These are phyloP conservation scores for Pelargonium fulgidum DNA, from an alignment of 441 rosid genomes.

Conservation along the genomic window DNA sequence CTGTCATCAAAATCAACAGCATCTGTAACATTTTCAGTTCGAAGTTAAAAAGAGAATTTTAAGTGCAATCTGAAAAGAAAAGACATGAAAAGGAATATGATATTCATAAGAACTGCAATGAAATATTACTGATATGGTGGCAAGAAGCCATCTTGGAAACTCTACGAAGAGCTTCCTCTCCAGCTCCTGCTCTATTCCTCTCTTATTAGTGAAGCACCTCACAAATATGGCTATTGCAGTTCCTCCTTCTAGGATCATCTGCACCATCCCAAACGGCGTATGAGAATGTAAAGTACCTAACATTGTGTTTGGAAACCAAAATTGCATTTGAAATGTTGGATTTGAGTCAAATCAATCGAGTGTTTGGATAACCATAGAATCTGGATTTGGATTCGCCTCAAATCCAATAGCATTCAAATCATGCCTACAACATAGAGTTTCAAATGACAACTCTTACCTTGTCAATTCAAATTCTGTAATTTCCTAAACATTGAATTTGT, in stretches of 20 bases:
- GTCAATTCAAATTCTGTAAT: no score
- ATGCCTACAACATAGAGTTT: no score
- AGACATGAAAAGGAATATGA: background rate
- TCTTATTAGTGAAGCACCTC: conserved; percentile 84
- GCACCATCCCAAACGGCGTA: conserved; percentile 17
- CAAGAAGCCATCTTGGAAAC: conserved; percentile 71
- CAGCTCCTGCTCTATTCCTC: conserved; percentile 63
- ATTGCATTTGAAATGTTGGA: background rate
- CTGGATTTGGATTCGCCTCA: no score
- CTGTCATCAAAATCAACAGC: conserved; percentile 62
- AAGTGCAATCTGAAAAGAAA: background rate
- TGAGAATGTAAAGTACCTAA: background rate
- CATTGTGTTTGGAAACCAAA: background rate
- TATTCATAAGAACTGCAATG: background rate
- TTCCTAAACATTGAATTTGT: no score
- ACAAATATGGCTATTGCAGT: conserved; percentile 74
- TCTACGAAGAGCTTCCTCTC: conserved; percentile 47
- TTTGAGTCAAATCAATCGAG: background rate
- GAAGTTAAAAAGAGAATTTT: background rate
- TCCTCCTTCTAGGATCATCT: conserved; percentile 90
- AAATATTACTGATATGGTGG: conserved; percentile 60
- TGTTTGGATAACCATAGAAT: background rate
- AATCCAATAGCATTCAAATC: no score
- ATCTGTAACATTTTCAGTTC: conserved; percentile 37
- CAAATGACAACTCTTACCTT: no score